Evolutionary conservation across 345 rosid genomes (phyloP), one percentile per base, ranked within the genome.

Genomic region (Gossypium anomalum): DNA sequence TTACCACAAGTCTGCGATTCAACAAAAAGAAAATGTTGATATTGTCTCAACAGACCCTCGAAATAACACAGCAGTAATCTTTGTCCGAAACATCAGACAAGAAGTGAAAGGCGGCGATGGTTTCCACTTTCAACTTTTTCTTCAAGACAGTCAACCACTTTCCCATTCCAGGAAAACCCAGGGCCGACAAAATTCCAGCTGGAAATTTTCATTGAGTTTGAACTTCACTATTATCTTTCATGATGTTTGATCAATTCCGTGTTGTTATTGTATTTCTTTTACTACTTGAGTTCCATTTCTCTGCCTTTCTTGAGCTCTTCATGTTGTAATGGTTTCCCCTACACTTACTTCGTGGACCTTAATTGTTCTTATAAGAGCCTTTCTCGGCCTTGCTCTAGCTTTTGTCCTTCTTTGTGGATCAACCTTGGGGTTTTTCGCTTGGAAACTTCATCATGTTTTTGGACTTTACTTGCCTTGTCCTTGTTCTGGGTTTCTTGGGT

Each of bases 321-420:
- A 11, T 22, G 27, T 19, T 61, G 63, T 11, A 44, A 83, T 85
- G 90, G 70, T 69, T 67, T 80, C 64, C 78, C 51, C 49, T 53
- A 81, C 78, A 77, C 23, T 64, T 45, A 11, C 76, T 51, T 66
- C 83, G 23, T 86, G 92, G 88, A 87, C 93, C 15, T 80, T 86
- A 48, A 12, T 63, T 66, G 90, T 80, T 70, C 77, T 92, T 52
- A 73, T 86, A 2, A 80, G 85, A 68, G 92, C 87, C 29, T 92
- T 88, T 80, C 67, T 92, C 38, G 89, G 89, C 75, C 89, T 94
- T 57, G 74, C 77, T 45, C 51, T 94, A 78, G 90, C 90, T 74
- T 87, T 81, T 78, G 63, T 83, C 71, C 89, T 92, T 72, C 82
- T 94, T 1, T 92, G 89, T 71, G 82, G 60, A 68, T 86, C 94